A percentile compares a stretch with the other conserved stretches of the same genome.
phyloP scores from a whole-genome alignment of 164 flowering plant genomes.

The Stephania japonica region DNA sequence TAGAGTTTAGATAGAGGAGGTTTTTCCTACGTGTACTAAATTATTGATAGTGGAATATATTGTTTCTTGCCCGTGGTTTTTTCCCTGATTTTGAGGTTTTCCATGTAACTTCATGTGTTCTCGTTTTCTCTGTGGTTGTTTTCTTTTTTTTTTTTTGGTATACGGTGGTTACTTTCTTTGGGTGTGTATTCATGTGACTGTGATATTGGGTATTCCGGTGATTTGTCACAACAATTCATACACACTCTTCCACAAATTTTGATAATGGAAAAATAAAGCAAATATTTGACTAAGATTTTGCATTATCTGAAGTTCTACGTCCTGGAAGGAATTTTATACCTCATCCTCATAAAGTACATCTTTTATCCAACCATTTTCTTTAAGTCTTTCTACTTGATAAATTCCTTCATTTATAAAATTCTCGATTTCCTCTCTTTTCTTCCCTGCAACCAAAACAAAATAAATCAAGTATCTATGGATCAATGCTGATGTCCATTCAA shows the following conservation, averaged over 20 bases:
- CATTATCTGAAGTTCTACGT: neutral
- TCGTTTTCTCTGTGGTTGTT: no score
- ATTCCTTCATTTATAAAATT: constrained; percentile 80
- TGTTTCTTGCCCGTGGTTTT: no score
- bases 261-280: neutral
- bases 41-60: no score
- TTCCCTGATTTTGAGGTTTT: no score
- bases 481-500: neutral
- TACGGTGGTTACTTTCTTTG: no score
- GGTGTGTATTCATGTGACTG: no score
- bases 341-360: constrained; percentile 78
- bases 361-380: constrained; percentile 80
- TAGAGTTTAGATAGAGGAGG: no score
- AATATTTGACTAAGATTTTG: neutral
- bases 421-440: constrained; percentile 66
- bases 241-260: neutral
- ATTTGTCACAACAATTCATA: no score
- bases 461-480: constrained; percentile 1
- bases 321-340: constrained; percentile 34
- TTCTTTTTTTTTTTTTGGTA: no score
- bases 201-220: no score
- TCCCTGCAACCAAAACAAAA: constrained; percentile 39
- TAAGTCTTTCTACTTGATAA: constrained; percentile 65
- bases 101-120: no score
- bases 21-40: no score